Evolutionary conservation across 2,329 filamentous ascomycete species (phyloP).

Genomic region (Ploettnerulaceae sp.): DNA sequence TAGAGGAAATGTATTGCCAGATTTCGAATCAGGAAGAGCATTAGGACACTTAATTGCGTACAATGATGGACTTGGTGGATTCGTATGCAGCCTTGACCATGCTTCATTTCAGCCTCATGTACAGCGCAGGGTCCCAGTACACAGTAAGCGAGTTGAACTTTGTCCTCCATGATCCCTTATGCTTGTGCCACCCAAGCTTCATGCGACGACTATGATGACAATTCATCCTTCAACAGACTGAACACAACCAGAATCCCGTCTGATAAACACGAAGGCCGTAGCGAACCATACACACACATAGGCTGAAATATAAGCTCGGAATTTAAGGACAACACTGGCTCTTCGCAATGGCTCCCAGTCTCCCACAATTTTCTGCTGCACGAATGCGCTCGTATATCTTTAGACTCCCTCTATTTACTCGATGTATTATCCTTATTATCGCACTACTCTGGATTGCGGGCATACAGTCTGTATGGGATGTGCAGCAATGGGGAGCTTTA

Average conservation of each 20-base stretch:
- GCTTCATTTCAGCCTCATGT: too few species aligned
- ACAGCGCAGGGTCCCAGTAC: too few species aligned
- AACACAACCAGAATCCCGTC: slow-evolving; percentile 2
- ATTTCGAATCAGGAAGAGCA: too few species aligned
- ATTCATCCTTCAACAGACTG: slow-evolving; percentile 2
- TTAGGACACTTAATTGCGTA: too few species aligned
- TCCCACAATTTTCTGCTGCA: slow-evolving; percentile 58
- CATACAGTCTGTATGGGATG: slow-evolving; percentile 64
- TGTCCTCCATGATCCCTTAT: slow-evolving; percentile 1
- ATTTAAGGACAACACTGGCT: not conserved
- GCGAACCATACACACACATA: not conserved
- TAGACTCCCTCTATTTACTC: slow-evolving; percentile 83
- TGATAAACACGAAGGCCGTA: not conserved
- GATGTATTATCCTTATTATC: slow-evolving; percentile 62
- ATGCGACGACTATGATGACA: slow-evolving; percentile 13
- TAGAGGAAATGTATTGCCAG: too few species aligned
- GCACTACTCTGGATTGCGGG: slow-evolving; percentile 64
- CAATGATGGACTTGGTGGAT: too few species aligned
- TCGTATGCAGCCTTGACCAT: slow-evolving; percentile 10
- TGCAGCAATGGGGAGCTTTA: slow-evolving; percentile 73
- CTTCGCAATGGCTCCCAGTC: slow-evolving; percentile 28
- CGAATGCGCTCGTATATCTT: slow-evolving; percentile 77
- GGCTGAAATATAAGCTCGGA: not conserved
- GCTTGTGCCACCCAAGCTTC: not conserved
- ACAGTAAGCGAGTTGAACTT: too few species aligned